Evolutionary conservation across 2,329 filamentous ascomycete genomes (phyloP).

Genomic region (Lachnellula subtilissima): DNA sequence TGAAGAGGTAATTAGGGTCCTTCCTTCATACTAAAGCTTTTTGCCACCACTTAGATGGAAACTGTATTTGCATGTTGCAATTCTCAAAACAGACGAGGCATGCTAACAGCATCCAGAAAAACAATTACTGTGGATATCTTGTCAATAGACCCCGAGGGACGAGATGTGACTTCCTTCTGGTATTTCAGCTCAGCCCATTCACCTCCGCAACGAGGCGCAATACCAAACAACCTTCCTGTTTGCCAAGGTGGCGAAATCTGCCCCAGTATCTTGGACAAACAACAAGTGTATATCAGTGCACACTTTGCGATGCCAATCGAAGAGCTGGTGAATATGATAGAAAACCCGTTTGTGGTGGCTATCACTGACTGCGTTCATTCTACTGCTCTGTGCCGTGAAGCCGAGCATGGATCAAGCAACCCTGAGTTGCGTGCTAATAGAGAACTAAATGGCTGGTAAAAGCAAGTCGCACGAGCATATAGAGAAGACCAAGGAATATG

Average conservation of each 20-base stretch:
- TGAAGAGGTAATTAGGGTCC: slow-evolving; percentile 13
- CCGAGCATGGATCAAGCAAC: slow-evolving; percentile 9
- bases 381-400: slow-evolving; percentile 4
- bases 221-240: slow-evolving; percentile 22
- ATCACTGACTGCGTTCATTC: slow-evolving; percentile 4
- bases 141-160: too few relatives aligned
- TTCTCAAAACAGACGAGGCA: too few relatives aligned
- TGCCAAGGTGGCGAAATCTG: slow-evolving; percentile 16
- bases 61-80: too few relatives aligned
- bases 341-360: slow-evolving; percentile 3
- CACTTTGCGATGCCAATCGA: neutral
- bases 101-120: too few relatives aligned
- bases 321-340: slow-evolving; percentile 9
- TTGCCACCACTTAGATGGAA: too few relatives aligned
- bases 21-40: too few relatives aligned
- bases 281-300: slow-evolving; percentile 3
- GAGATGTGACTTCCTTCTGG: slow-evolving; percentile 37
- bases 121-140: too few relatives aligned
- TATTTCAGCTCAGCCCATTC: slow-evolving; percentile 33
- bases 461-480: neutral
- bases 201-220: slow-evolving; percentile 28
- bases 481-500: neutral
- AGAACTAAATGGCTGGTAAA: slow-evolving; percentile 3
- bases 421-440: slow-evolving; percentile 1
- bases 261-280: slow-evolving; percentile 10